Evolutionary conservation across 108 stramenopile genomes (phyloP), one percentile per base, ranked within the genome.

Genomic region (Cyclotella atomus): DNA sequence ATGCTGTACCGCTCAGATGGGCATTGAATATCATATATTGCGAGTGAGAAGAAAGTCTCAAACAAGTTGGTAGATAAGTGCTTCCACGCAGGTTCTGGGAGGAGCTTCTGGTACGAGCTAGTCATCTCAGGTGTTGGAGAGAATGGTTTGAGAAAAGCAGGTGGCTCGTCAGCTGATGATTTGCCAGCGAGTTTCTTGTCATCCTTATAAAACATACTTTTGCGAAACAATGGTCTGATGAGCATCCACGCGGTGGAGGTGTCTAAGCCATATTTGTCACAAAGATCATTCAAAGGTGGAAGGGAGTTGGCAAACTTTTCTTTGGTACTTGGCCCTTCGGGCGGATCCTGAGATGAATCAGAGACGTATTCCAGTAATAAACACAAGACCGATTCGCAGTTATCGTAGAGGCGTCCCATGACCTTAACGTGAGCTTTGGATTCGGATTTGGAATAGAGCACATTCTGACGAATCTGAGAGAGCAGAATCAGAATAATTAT

Each of bases 341-440:
- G 68, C 44, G 46, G 62, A 36, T 79, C 82, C 21, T 68, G 41
- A 0, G 86, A 76, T 3, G 77, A 77, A 49, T 78, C 79, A 1
- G 91, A 89, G 32, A 95, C 55, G 68, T 89, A 97, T 10, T 93
- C 92, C 14, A 92, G 52, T 12, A 97, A 68, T n/a, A 92, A 79
- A 50, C 86, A 68, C 68, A 92, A 74, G 3, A 89, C 85, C 20
- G 80, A 77, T 59, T 92, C 87, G 64, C 90, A 90, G 17, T 84
- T 74, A 57, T 97, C 96, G 64, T 87, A 87, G 23, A 89, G 76
- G 41, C 90, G 90, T 2, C 90, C 94, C 68, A 95, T 69, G 23
- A 94, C 82, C 65, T 97, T 97, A 44, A 93, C 65, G 63, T 87
- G 86, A 33, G 84, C 82, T 52, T 84, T 84, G 28, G 66, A 72